phyloP scores from a whole-genome alignment of 2,329 filamentous ascomycete genomes.

The Aspergillus fijiensis region DNA sequence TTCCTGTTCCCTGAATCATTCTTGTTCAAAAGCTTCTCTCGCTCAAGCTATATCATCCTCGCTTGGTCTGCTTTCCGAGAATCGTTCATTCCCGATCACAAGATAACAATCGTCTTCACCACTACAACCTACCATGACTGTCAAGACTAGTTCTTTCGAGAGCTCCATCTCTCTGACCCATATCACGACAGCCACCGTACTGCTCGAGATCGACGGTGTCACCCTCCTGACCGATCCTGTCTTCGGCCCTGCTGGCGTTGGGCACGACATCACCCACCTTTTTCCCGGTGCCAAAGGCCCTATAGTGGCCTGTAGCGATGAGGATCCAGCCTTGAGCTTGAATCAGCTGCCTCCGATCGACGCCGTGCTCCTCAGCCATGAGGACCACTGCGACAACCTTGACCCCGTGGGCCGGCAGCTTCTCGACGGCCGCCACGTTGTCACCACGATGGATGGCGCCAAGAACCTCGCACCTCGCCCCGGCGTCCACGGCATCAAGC shows the following conservation, averaged over 20 bases:
- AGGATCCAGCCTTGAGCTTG: conserved; percentile 7
- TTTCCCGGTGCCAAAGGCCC: too few species aligned
- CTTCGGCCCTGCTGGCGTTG: conserved; percentile 24
- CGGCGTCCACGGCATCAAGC: conserved; percentile 7
- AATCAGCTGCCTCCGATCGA: conserved; percentile 14
- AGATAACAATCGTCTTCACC: too few species aligned
- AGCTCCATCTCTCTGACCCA: conserved; percentile 40
- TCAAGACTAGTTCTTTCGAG: conserved; percentile 9
- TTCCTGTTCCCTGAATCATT: too few species aligned
- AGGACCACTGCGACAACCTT: conserved; percentile 14
- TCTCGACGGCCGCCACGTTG: conserved; percentile 12
- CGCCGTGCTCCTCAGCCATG: conserved; percentile 13
- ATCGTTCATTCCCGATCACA: too few species aligned
- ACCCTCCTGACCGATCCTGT: conserved; percentile 47
- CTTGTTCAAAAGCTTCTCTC: too few species aligned
- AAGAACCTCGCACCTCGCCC: conserved; percentile 9
- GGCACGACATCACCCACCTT: too few species aligned
- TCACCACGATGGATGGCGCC: conserved; percentile 14
- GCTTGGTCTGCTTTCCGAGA: too few species aligned
- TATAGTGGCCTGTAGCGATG: neutral
- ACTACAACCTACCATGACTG: too few species aligned
- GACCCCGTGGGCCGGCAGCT: conserved; percentile 14
- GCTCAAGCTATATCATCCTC: too few species aligned
- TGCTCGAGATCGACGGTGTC: conserved; percentile 43
- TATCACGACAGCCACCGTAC: conserved; percentile 49